Evolutionary conservation across 2,329 filamentous ascomycete species (phyloP), one percentile per base, ranked within the genome.

Genomic region (Exophiala phaeomuriformis): DNA sequence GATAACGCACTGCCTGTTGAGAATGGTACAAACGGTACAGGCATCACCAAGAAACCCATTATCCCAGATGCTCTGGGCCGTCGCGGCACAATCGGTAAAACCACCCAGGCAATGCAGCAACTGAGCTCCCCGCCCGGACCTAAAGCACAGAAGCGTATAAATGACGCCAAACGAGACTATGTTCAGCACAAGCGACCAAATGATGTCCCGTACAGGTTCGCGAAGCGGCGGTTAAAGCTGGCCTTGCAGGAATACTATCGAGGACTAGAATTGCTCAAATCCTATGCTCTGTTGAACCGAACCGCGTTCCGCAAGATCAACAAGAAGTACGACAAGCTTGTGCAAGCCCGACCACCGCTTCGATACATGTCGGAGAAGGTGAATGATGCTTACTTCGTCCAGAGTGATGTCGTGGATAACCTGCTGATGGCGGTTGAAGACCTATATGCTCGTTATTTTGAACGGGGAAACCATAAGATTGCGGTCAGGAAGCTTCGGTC

Each of bases 281-380:
- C 88, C 0, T 98, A 95, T 64, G 85, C 90, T 1, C 73, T 95
- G 27, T 76, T 96, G 9, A 98, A 98, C 68, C 81, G 89, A 46
- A 95, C 89, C 0, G 93, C 90, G 0, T 97, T 97, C 66, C 84
- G 90, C 32, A 98, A 98, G 69, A 89, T 98, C 66, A 96, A 95
- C 72, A 98, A 98, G 70, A 98, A 98, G 71, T 97, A 94, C 67
- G 90, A 97, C 76, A 98, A 97, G 72, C 82, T 86, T 1, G 82
- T 90, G 52, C 82, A 90, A 63, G 85, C 89, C 39, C 80, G 85
- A 7, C 88, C 88, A 0, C 79, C 85, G 0, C 79, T 86, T 65
- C 81, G 85, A 30, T 97, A 91, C 69, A 87, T 96, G 80, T 85
- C 84, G 32, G 90, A 96, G 63, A 91, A 91, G 66, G 90, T 98